A percentile compares a stretch with the other conserved stretches of the same genome.
These are phyloP conservation scores for Pisolithus thermaeus DNA, from an alignment of 1,284 basidiomycete genomes.

Conservation along the genomic window DNA sequence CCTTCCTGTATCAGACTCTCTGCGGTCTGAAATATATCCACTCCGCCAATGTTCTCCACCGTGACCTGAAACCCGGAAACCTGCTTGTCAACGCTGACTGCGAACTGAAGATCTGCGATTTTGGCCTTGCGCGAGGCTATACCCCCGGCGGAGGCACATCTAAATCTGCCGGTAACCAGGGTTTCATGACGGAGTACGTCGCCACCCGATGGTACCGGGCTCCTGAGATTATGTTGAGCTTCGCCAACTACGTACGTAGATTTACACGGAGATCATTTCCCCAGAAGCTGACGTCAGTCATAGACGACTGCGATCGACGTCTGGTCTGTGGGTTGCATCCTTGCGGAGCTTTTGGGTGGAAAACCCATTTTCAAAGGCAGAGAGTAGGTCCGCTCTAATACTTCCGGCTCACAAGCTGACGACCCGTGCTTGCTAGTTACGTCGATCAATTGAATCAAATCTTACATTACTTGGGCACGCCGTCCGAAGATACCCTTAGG, in stretches of 20 bases:
- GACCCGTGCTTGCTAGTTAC: slow-evolving; percentile 49
- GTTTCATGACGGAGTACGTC: slow-evolving; percentile 99
- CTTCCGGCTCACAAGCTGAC: not conserved
- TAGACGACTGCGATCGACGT: slow-evolving; percentile 89
- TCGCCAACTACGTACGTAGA: slow-evolving; percentile 82
- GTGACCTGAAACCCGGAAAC: slow-evolving; percentile 96
- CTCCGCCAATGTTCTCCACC: slow-evolving; percentile 95
- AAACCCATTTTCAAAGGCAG: slow-evolving; percentile 98
- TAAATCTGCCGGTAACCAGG: slow-evolving; percentile 74
- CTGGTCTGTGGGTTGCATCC: slow-evolving; percentile 97
- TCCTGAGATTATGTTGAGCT: slow-evolving; percentile 96
- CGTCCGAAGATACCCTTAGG: slow-evolving; percentile 91
- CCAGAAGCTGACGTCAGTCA: slow-evolving; percentile 5
- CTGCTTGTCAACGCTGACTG: slow-evolving; percentile 98
- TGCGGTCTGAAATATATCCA: slow-evolving; percentile 99
- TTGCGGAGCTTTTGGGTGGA: slow-evolving; percentile 94
- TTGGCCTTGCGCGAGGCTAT: slow-evolving; percentile 95
- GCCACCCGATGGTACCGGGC: slow-evolving; percentile 98
- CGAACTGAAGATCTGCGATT: slow-evolving; percentile 98
- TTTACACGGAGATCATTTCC: not conserved
- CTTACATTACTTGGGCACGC: slow-evolving; percentile 94
- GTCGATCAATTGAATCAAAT: slow-evolving; percentile 99
- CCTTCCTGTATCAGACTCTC: slow-evolving; percentile 97
- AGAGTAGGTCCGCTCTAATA: slow-evolving; percentile 56
- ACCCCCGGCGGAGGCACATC: slow-evolving; percentile 72